Evolutionary conservation across 352 stramenopile genomes (phyloP).

Genomic region (Phytopythium cucurbitacearum): DNA sequence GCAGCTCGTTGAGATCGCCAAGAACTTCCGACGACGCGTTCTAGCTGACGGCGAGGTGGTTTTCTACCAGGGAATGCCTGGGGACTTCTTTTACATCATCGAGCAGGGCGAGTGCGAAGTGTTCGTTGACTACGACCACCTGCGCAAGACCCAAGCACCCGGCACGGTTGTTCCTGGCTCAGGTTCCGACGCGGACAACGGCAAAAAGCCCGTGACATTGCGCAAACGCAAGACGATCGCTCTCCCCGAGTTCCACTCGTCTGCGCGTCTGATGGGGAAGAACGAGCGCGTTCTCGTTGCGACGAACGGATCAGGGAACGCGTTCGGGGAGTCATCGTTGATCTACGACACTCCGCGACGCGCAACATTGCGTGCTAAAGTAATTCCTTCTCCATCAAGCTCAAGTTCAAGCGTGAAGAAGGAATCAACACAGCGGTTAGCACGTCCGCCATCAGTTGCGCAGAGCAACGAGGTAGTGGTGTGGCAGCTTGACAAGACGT

Average conservation of each 20-base stretch:
- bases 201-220: slow-evolving; percentile 21
- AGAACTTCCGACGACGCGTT: slow-evolving; percentile 51
- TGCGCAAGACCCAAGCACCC: slow-evolving; percentile 34
- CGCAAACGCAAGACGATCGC: slow-evolving; percentile 66
- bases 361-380: slow-evolving; percentile 51
- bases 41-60: slow-evolving; percentile 65
- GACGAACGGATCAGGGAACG: slow-evolving; percentile 71
- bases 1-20: slow-evolving; percentile 50
- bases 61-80: slow-evolving; percentile 76
- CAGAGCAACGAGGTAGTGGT: slow-evolving; percentile 37
- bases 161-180: slow-evolving; percentile 5
- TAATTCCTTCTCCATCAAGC: background rate
- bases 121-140: slow-evolving; percentile 78
- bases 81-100: slow-evolving; percentile 83
- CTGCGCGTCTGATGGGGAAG: slow-evolving; percentile 47
- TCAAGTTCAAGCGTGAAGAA: background rate
- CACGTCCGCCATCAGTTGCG: background rate
- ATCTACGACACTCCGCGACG: slow-evolving; percentile 84
- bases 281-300: slow-evolving; percentile 73
- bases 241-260: slow-evolving; percentile 64
- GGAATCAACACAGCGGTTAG: too few relatives aligned
- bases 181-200: slow-evolving; percentile 7
- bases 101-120: slow-evolving; percentile 76
- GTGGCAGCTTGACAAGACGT: slow-evolving; percentile 71
- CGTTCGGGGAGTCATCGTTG: slow-evolving; percentile 79